Evolutionary conservation across 768 basidiomycete genomes (phyloP).

Genomic region (Tephrocybe sp.): DNA sequence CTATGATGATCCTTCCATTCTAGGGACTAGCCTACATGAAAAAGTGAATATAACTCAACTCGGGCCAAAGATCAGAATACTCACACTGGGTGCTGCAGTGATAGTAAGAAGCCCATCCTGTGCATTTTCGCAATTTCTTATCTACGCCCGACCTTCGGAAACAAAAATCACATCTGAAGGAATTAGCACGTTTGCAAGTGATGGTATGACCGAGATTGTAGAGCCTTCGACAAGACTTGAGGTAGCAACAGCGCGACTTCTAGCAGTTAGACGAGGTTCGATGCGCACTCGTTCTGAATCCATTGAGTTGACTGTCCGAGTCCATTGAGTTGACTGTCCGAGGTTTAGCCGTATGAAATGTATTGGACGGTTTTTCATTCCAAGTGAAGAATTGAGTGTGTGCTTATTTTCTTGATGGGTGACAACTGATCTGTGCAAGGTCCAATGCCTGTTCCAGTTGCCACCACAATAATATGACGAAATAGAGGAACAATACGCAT

Average conservation of each 20-base stretch:
- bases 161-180: slow-evolving; percentile 65
- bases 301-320: slow-evolving; percentile 4
- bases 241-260: slow-evolving; percentile 50
- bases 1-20: slow-evolving; percentile 72
- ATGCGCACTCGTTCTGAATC: slow-evolving; percentile 31
- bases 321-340: too few species aligned
- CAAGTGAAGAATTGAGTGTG: too few species aligned
- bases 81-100: slow-evolving; percentile 71
- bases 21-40: slow-evolving; percentile 55
- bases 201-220: slow-evolving; percentile 41
- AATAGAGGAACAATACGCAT: slow-evolving; percentile 55
- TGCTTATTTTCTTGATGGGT: too few species aligned
- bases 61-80: slow-evolving; percentile 16
- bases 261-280: slow-evolving; percentile 44
- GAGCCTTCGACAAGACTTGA: slow-evolving; percentile 42
- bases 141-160: slow-evolving; percentile 34
- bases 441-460: slow-evolving; percentile 59
- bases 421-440: too few species aligned
- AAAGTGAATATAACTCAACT: not conserved
- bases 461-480: slow-evolving; percentile 55
- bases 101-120: slow-evolving; percentile 69
- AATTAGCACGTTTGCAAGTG: slow-evolving; percentile 51
- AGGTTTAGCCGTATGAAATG: too few species aligned
- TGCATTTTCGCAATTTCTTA: slow-evolving; percentile 51
- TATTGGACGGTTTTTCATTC: too few species aligned